A percentile compares a stretch with the other conserved stretches of the same genome.
Evolutionary conservation across 768 basidiomycete genomes (phyloP).

Genomic region (Antrodiella citrinella): DNA sequence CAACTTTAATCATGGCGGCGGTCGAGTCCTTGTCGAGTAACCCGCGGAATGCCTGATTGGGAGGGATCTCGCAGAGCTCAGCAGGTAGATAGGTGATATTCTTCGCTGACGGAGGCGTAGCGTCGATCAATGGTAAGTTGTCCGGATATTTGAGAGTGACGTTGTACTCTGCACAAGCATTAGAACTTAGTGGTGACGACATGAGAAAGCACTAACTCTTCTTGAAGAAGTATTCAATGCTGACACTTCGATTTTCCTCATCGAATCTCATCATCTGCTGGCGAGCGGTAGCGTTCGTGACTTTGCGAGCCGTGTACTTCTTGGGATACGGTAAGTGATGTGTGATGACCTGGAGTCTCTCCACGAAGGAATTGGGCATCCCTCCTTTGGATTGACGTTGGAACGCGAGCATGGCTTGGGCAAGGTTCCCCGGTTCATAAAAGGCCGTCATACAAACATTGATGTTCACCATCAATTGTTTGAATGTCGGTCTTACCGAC

Average conservation of each 20-base stretch:
- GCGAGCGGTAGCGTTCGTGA: slow-evolving; percentile 16
- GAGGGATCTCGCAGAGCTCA: slow-evolving; percentile 60
- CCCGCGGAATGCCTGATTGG: slow-evolving; percentile 52
- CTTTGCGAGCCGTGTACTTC: slow-evolving; percentile 33
- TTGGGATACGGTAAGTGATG: slow-evolving; percentile 44
- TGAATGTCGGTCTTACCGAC: slow-evolving; percentile 40
- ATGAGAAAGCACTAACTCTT: slow-evolving; percentile 38
- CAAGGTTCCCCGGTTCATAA: slow-evolving; percentile 54
- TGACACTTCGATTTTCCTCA: slow-evolving; percentile 47
- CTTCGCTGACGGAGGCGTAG: slow-evolving; percentile 17
- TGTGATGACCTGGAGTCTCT: slow-evolving; percentile 50
- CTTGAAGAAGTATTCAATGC: slow-evolving; percentile 58
- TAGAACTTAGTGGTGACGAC: slow-evolving; percentile 2
- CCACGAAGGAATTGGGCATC: slow-evolving; percentile 39
- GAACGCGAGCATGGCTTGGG: slow-evolving; percentile 48
- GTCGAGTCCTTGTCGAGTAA: slow-evolving; percentile 57
- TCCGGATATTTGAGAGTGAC: slow-evolving; percentile 34
- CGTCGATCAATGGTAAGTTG: slow-evolving; percentile 30
- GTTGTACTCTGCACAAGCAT: slow-evolving; percentile 41
- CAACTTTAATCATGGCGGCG: slow-evolving; percentile 59
- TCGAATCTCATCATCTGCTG: slow-evolving; percentile 42
- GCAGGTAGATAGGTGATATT: slow-evolving; percentile 45
- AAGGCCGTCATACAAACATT: slow-evolving; percentile 49
- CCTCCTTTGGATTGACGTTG: slow-evolving; percentile 31
- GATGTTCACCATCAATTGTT: slow-evolving; percentile 45